Base-by-base conservation (phyloP, 805 yeast genomes). In the Grigorovia humatica region DNA sequence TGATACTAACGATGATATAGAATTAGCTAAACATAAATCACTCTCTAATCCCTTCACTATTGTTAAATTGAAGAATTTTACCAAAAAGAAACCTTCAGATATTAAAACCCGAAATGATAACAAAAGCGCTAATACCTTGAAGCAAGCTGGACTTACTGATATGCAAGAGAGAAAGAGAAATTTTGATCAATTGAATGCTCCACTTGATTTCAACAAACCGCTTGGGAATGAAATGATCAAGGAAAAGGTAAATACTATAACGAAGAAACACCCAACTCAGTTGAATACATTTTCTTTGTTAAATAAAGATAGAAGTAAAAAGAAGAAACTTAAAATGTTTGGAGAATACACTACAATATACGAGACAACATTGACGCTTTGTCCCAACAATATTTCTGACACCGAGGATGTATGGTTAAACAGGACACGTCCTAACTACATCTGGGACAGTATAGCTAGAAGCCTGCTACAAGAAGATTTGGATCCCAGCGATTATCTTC, bases 1-100 rank as follows among this genome's bases (percentile, higher is more conserved):
- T 3, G 15, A 15, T 30, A 30, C n/a, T 2, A 44, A 58, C 32
- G 65, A 60, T 35, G 66, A 60, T 47, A 27, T 60, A 18, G 55
- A 54, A 17, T 46, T 59, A 17, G 51, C 61, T 2, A 55, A 51
- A 18, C 54, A 57, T 50, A 42, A 46, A 6, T 52, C 60, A 5
- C 38, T 59, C 27, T 62, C 66, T 6, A 60, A 62, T 38, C 64
- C 63, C 9, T 62, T 57, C 44, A 55, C 55, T 41, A 50, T 53
- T 6, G 42, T 62, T 4, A 59, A 58, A 44, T 19, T 55, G 47
- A 51, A 45, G 43, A 50, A 29, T 46, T n/a, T 18, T 2, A 46
- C 27, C 3, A 23, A 23, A 6, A 23, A 23, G 3, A 23, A 23
- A 23, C 6, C 27, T 23, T 23, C 27, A 23, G 27, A 43, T 13